Conservation (phyloP, 225 moss, liverwort and hornwort genomes). For the Thuidium tamariscinum region DNA sequence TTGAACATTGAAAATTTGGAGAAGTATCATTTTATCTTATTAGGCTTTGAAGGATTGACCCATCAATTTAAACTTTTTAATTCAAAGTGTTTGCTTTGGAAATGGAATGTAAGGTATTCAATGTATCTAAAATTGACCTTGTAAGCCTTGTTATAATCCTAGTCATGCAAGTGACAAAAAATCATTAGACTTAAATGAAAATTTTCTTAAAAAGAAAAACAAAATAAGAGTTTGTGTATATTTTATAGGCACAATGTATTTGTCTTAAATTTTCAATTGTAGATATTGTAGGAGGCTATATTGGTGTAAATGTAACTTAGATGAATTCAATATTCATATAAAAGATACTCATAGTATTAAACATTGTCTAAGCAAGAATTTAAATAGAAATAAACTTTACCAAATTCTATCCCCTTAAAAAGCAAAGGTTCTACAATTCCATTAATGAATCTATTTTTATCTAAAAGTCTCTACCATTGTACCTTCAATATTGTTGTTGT, state of each 20-base stretch:
- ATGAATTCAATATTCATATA: not conserved
- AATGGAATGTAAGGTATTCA: not conserved
- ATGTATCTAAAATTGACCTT: not conserved
- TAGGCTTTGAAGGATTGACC: accelerated
- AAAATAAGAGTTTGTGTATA: accelerated
- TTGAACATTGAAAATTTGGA: not conserved
- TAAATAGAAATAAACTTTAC: not conserved
- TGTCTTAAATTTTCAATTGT: not conserved
- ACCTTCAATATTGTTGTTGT: not conserved
- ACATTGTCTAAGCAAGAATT: not conserved
- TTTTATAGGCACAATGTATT: not conserved
- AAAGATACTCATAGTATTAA: not conserved
- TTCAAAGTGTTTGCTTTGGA: not conserved
- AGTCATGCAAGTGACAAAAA: not conserved
- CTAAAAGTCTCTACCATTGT: accelerated
- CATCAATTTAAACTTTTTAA: not conserved
- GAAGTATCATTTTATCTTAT: not conserved
- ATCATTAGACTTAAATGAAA: no score
- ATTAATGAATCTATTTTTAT: not conserved
- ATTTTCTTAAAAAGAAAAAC: no score
- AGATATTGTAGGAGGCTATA: not conserved
- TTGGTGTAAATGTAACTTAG: not conserved
- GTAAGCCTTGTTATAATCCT: accelerated
- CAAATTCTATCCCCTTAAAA: not conserved
- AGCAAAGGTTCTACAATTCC: not conserved